Base-by-base conservation (phyloP, 108 stramenopile species). In the Mediolabrus comicus region DNA sequence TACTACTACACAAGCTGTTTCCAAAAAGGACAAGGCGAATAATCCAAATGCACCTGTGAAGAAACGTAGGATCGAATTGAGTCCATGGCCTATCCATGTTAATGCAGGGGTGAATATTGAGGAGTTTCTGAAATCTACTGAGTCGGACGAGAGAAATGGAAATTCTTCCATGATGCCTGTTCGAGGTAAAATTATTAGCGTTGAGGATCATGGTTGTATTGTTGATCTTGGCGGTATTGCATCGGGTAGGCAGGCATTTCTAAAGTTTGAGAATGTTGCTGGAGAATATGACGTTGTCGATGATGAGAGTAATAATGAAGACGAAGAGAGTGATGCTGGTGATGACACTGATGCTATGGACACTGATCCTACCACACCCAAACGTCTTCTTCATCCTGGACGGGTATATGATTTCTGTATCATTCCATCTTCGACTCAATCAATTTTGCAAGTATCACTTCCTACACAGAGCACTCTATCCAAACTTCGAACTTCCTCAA, bases 201-300 rank as follows among this genome's bases (percentile, higher is more conserved):
- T 89, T 4, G 87, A 95, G 80, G 90, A 91, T 68, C 93, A 95
- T 39, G 93, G 93, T 43, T 86, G 88, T 59, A 64, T 95, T 25
- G 76, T 95, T 25, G 87, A 95, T 68, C 43, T 95, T 55, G 72
- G 76, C 14, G 31, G 62, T 16, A 56, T 54, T 8, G 31, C 24
- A 28, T 27, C 24, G 12, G 26, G 26, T 14, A 31, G 36, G 2
- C 57, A 70, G 9, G 90, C 90, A 22, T 95, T 95, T 75, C 43
- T 88, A 28, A 68, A 70, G 43, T 94, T 90, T 82, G 83, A 81
- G 24, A 69, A 88, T 30, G 74, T 94, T 25, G 79, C 81, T 43
- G 84, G 71, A 16, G 75, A 69, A 4, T 86, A 87, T 56, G 60
- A 65, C 14, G 65, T 79, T 43, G 43, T 33, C 35, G 55, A 57